Percentiles rank a stretch among this genome's conserved stretches.
Conservation (phyloP, 768 basidiomycete genomes). For the Trametes gibbosa region DNA sequence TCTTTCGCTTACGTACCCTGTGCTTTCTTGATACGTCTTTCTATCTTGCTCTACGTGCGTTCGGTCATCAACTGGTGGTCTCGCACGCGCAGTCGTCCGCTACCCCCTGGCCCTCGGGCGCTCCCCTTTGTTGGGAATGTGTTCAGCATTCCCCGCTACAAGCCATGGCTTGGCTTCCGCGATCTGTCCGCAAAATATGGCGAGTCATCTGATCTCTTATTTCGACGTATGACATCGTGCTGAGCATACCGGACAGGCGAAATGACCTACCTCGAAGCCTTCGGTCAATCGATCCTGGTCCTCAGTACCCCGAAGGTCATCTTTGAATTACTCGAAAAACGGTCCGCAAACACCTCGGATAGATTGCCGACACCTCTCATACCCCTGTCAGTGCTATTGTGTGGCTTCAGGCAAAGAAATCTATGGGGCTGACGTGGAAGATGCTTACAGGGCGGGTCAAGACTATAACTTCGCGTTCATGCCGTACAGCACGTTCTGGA, state of each 20-base stretch:
- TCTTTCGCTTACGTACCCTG: not conserved
- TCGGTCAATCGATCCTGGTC: constrained; percentile 17
- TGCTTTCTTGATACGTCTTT: not conserved
- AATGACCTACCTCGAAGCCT: constrained; percentile 17
- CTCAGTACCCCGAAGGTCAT: constrained; percentile 13
- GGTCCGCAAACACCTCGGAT: constrained; percentile 23
- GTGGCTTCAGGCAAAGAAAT: not conserved
- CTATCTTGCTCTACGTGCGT: not conserved
- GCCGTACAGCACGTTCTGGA: constrained; percentile 5
- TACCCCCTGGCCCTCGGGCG: constrained; percentile 27
- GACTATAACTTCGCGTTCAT: not conserved
- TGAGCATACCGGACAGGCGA: not conserved
- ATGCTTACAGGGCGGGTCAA: constrained; percentile 1
- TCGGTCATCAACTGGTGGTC: not conserved
- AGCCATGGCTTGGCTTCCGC: constrained; percentile 20
- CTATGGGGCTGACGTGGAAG: not conserved
- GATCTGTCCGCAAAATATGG: constrained; percentile 25
- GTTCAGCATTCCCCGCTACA: constrained; percentile 16
- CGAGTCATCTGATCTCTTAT: not conserved
- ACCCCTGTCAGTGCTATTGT: not conserved
- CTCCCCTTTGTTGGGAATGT: constrained; percentile 25
- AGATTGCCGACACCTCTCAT: constrained; percentile 2
- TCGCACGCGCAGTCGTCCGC: not conserved
- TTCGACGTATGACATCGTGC: no score
- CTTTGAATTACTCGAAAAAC: constrained; percentile 24